phyloP scores from a whole-genome alignment of 345 rosid genomes.

The Raphanus raphanistrum region DNA sequence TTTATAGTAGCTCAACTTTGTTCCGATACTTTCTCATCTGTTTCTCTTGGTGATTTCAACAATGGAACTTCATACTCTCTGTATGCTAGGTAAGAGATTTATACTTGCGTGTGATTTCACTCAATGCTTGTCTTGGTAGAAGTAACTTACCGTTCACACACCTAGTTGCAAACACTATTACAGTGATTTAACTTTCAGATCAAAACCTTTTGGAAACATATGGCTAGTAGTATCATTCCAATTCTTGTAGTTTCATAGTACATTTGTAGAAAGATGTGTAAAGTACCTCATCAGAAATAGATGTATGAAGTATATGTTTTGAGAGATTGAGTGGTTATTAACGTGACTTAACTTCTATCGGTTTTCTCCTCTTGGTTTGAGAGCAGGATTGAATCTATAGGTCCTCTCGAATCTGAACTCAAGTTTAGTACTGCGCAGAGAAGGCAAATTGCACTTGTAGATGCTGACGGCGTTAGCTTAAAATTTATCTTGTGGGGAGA shows the following conservation, averaged over 20 bases:
- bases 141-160: constrained; percentile 17
- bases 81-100: constrained; percentile 65
- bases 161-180: constrained; percentile 15
- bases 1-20: constrained; percentile 81
- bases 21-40: constrained; percentile 81
- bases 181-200: background rate
- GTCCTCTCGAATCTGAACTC: constrained; percentile 65
- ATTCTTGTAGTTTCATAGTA: background rate
- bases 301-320: constrained; percentile 3
- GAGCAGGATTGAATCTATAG: constrained; percentile 83
- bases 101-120: background rate
- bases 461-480: constrained; percentile 60
- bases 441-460: constrained; percentile 72
- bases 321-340: constrained; percentile 22
- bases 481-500: constrained; percentile 91
- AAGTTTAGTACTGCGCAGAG: constrained; percentile 49
- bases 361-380: constrained; percentile 17
- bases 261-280: constrained; percentile 1
- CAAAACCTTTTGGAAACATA: constrained; percentile 10
- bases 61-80: constrained; percentile 70
- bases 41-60: constrained; percentile 60
- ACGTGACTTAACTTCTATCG: constrained; percentile 1
- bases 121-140: constrained; percentile 11
- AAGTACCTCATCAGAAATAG: background rate
- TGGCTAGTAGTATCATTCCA: constrained; percentile 2